phyloP scores from a whole-genome alignment of 805 yeast genomes.

The Zygoascus flipseniorum region DNA sequence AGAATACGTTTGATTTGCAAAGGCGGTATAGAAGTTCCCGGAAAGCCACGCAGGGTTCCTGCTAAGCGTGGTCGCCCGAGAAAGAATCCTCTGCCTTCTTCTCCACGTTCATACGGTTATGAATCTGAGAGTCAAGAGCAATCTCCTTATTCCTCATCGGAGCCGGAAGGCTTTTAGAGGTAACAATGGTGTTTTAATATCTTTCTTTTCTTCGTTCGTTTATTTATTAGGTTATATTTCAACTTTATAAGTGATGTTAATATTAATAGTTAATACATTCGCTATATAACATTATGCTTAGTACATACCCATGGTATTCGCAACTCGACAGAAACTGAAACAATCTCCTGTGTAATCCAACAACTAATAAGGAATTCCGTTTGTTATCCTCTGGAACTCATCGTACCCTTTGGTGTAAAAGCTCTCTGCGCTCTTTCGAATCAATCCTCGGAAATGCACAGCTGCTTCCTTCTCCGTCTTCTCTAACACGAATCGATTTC shows the following conservation, averaged over 20 bases:
- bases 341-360: neutral
- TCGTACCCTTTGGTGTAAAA: constrained; percentile 90
- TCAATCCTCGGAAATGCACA: constrained; percentile 59
- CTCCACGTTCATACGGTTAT: constrained; percentile 1
- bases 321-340: neutral
- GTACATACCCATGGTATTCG: neutral
- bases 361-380: constrained; percentile 83
- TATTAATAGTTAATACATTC: neutral
- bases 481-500: constrained; percentile 69
- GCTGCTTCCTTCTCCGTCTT: constrained; percentile 85
- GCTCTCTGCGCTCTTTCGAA: constrained; percentile 77
- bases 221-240: neutral
- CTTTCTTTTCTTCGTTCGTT: neutral
- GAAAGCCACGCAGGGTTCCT: constrained; percentile 25
- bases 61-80: constrained; percentile 32
- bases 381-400: constrained; percentile 92
- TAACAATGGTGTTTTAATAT: neutral
- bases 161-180: neutral
- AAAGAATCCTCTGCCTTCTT: constrained; percentile 13
- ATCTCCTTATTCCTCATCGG: constrained; percentile 1
- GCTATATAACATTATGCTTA: neutral
- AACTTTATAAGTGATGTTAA: neutral
- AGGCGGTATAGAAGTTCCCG: constrained; percentile 50
- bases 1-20: constrained; percentile 67
- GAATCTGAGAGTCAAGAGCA: neutral